These are phyloP conservation scores for Phialophora tarda DNA, from an alignment of 2,329 filamentous ascomycete genomes.

Conservation along the genomic window DNA sequence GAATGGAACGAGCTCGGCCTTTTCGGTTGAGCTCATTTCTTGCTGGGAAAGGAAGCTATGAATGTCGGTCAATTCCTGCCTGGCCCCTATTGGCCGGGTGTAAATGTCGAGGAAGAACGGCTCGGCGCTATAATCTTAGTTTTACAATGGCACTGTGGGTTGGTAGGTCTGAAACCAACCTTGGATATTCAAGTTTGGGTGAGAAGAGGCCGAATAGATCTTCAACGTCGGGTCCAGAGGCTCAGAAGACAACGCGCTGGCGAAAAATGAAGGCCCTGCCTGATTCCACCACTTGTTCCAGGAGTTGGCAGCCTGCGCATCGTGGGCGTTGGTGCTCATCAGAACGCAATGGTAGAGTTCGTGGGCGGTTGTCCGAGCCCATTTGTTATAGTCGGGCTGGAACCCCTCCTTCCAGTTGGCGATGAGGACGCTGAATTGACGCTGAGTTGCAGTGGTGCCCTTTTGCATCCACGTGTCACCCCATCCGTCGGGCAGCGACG, in stretches of 20 bases:
- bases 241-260: constrained; percentile 1
- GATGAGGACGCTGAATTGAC: neutral
- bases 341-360: constrained; percentile 10
- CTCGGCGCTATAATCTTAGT: neutral
- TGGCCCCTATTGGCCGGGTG: neutral
- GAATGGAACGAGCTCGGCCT: constrained; percentile 3
- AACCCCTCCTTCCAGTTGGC: constrained; percentile 1
- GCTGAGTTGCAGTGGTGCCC: neutral
- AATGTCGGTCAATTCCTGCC: neutral
- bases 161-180: constrained; percentile 1
- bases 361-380: constrained; percentile 2
- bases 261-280: neutral
- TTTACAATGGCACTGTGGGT: neutral
- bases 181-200: constrained; percentile 1
- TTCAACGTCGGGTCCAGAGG: neutral
- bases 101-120: constrained; percentile 7
- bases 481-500: neutral
- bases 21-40: neutral
- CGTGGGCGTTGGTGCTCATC: neutral
- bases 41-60: neutral
- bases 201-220: neutral
- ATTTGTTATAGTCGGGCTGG: constrained; percentile 1
- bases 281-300: constrained; percentile 9
- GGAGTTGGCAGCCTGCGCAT: neutral
- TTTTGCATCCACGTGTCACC: neutral